Evolutionary conservation across 306 rosid genomes (phyloP).

Genomic region (Luffa aegyptiaca): DNA sequence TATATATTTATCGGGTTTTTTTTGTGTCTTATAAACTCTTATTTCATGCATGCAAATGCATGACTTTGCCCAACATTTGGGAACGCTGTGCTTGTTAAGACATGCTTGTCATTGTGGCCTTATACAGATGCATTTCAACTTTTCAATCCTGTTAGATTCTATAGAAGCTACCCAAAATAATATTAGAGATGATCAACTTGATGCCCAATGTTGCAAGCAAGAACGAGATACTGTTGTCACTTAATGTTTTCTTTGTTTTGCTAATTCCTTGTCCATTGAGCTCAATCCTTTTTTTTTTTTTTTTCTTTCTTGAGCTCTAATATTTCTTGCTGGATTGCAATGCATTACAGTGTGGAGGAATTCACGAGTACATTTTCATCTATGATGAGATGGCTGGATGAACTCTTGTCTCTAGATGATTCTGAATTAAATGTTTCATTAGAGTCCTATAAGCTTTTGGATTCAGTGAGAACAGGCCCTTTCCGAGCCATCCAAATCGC

Average conservation of each 20-base stretch:
- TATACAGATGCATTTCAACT: neutral
- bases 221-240: neutral
- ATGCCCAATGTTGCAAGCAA: neutral
- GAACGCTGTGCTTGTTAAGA: neutral
- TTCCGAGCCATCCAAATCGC: conserved; percentile 64
- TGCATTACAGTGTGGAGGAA: conserved; percentile 49
- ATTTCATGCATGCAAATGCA: neutral
- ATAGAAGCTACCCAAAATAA: neutral
- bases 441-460: conserved; percentile 64
- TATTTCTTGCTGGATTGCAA: conserved; percentile 3
- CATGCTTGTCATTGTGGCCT: neutral
- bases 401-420: conserved; percentile 61
- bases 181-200: neutral
- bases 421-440: conserved; percentile 31
- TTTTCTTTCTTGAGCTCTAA: conserved; percentile 12
- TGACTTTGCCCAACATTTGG: neutral
- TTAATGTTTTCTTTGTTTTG: neutral
- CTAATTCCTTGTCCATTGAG: neutral
- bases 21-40: neutral
- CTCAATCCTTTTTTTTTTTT: neutral
- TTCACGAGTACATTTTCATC: conserved; percentile 54
- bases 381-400: conserved; percentile 49
- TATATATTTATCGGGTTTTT: neutral
- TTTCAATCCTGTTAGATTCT: neutral
- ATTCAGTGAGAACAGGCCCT: conserved; percentile 70